Conservation (phyloP, 176 grass and related monocot genomes). For the Avena eriantha region DNA sequence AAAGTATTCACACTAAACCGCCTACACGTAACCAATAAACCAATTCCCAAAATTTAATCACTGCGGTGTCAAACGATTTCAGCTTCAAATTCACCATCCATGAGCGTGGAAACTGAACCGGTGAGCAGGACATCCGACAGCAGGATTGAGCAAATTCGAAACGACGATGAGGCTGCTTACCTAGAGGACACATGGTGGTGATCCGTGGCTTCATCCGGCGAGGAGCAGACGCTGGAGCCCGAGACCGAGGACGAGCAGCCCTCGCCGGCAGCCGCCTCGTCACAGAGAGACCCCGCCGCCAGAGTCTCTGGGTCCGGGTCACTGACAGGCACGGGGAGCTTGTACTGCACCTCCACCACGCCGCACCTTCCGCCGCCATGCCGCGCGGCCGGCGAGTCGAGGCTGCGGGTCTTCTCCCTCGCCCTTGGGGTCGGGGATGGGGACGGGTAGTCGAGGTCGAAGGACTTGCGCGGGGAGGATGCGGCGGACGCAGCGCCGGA, state of each 20-base stretch:
- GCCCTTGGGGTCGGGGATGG: constrained; percentile 36
- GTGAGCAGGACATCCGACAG: not conserved
- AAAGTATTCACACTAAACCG: constrained; percentile 28
- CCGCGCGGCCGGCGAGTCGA: constrained; percentile 32
- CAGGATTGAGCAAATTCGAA: not conserved
- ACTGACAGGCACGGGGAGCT: constrained; percentile 51
- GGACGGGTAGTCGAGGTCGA: constrained; percentile 47
- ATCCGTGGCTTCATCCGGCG: constrained; percentile 60
- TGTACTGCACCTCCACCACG: constrained; percentile 36
- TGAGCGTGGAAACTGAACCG: not conserved
- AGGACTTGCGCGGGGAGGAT: constrained; percentile 54
- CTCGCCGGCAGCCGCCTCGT: constrained; percentile 33
- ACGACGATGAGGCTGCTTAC: constrained; percentile 35
- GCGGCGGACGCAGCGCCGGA: constrained; percentile 24
- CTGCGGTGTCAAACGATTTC: not conserved
- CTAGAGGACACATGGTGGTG: constrained; percentile 57
- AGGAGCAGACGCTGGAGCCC: constrained; percentile 69
- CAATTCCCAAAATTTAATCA: constrained; percentile 30
- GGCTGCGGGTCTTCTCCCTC: constrained; percentile 47
- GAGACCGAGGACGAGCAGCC: constrained; percentile 43
- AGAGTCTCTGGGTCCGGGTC: not conserved
- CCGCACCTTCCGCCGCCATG: not conserved
- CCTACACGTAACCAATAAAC: not conserved
- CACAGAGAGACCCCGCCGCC: not conserved
- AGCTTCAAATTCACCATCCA: not conserved